A percentile compares a stretch with the other conserved stretches of the same genome.
These are phyloP conservation scores for Boletus vermiculosoides DNA, from an alignment of 768 basidiomycete genomes.

Conservation along the genomic window DNA sequence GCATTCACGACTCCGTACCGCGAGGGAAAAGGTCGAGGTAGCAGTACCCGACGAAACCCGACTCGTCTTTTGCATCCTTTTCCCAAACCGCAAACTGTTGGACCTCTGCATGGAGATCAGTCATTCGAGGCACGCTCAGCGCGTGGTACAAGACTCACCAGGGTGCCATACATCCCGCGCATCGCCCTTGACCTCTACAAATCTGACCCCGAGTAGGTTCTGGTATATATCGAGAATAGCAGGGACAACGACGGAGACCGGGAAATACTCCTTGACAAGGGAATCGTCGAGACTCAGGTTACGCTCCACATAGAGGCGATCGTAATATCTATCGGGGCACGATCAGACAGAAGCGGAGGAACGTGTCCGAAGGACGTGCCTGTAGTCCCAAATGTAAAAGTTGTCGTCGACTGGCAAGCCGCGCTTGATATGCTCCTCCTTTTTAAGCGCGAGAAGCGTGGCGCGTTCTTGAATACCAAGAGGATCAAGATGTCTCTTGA, in stretches of 20 bases:
- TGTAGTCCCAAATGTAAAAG: constrained; percentile 85
- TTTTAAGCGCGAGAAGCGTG: constrained; percentile 69
- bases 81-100: constrained; percentile 87
- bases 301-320: constrained; percentile 54
- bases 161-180: constrained; percentile 75
- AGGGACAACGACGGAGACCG: constrained; percentile 79
- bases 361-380: constrained; percentile 35
- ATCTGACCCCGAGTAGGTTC: constrained; percentile 72
- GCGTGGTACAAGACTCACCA: constrained; percentile 42
- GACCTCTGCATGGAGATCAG: constrained; percentile 50
- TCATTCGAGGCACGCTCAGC: neutral
- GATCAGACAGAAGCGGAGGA: neutral
- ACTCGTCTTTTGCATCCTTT: constrained; percentile 64
- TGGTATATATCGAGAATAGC: constrained; percentile 84
- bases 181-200: constrained; percentile 53
- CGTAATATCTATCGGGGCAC: constrained; percentile 28
- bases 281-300: constrained; percentile 70
- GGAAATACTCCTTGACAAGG: constrained; percentile 87
- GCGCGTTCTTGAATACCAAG: constrained; percentile 67
- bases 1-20: constrained; percentile 38
- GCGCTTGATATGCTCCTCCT: constrained; percentile 62
- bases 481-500: constrained; percentile 70
- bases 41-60: constrained; percentile 79
- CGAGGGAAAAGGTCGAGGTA: constrained; percentile 88
- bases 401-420: constrained; percentile 64